A percentile compares a stretch with the other conserved stretches of the same genome.
Evolutionary conservation across 345 rosid genomes (phyloP).

Genomic region (Carallia brachiata): DNA sequence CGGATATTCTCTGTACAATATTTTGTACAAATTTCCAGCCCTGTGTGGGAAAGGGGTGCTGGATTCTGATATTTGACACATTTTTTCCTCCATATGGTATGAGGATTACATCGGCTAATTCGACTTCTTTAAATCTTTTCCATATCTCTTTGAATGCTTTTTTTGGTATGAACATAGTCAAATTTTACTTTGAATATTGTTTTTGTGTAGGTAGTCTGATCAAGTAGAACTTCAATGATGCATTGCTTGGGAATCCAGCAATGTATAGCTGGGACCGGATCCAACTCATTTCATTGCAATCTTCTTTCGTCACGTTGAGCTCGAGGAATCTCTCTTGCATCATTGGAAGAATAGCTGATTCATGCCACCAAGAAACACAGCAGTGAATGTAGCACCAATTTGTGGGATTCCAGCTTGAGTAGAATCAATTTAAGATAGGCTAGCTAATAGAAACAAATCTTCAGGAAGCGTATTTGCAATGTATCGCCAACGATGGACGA

Average conservation of each 20-base stretch:
- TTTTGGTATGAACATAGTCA: conserved; percentile 37
- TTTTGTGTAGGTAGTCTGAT: background rate
- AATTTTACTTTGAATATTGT: conserved; percentile 36
- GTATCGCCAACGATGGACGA: conserved; percentile 12
- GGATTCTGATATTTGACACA: conserved; percentile 39
- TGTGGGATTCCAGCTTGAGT: background rate
- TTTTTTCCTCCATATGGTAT: conserved; percentile 67
- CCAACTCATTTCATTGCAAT: conserved; percentile 49
- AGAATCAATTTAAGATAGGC: background rate
- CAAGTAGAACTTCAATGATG: conserved; percentile 26
- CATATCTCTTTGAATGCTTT: conserved; percentile 26
- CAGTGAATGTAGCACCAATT: background rate
- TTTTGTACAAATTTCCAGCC: conserved; percentile 43
- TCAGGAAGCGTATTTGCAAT: conserved; percentile 1
- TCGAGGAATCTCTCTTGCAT: conserved; percentile 32
- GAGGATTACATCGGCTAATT: background rate
- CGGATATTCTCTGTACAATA: conserved; percentile 41
- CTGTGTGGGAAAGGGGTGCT: conserved; percentile 55
- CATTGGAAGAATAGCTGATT: conserved; percentile 18
- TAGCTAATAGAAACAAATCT: background rate
- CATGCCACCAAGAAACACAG: conserved; percentile 24
- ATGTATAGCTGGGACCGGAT: conserved; percentile 40
- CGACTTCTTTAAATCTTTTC: conserved; percentile 27
- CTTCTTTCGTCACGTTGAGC: conserved; percentile 30
- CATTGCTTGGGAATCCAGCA: conserved; percentile 24